phyloP scores from a whole-genome alignment of 1,139 yeast genomes.

The Pichia sp. region DNA sequence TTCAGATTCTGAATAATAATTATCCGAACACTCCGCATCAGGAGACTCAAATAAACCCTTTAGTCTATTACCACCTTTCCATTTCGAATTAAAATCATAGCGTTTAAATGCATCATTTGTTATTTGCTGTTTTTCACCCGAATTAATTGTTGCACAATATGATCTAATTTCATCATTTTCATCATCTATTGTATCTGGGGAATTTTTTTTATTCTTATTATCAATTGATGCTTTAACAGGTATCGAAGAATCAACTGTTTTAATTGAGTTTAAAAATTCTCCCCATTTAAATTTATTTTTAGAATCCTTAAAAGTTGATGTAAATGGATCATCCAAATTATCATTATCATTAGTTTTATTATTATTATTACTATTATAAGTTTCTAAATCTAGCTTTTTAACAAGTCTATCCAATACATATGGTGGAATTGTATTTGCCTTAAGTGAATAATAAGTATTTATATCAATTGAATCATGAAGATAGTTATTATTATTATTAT shows the following conservation, averaged over 20 bases:
- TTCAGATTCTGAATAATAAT: neutral
- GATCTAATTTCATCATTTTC: neutral
- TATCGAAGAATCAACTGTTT: conserved; percentile 8
- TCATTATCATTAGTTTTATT: no score
- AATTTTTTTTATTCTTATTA: neutral
- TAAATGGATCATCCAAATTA: conserved; percentile 23
- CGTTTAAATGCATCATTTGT: conserved; percentile 8
- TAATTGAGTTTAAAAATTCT: conserved; percentile 24
- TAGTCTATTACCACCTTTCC: conserved; percentile 70
- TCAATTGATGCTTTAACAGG: conserved; percentile 3
- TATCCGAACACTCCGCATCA: conserved; percentile 2
- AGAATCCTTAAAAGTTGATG: conserved; percentile 20
- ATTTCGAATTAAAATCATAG: conserved; percentile 38
- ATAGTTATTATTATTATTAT: neutral
- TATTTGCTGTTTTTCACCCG: neutral
- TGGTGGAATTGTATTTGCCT: conserved; percentile 36
- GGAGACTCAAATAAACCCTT: conserved; percentile 46
- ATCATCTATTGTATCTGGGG: neutral
- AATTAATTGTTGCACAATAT: neutral
- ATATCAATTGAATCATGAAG: neutral
- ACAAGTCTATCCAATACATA: conserved; percentile 53
- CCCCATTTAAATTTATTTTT: conserved; percentile 22
- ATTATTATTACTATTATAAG: neutral
- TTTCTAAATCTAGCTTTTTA: conserved; percentile 29
- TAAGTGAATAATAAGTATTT: conserved; percentile 8